Evolutionary conservation across 805 yeast genomes (phyloP).

Genomic region (Candida parachauliodes): DNA sequence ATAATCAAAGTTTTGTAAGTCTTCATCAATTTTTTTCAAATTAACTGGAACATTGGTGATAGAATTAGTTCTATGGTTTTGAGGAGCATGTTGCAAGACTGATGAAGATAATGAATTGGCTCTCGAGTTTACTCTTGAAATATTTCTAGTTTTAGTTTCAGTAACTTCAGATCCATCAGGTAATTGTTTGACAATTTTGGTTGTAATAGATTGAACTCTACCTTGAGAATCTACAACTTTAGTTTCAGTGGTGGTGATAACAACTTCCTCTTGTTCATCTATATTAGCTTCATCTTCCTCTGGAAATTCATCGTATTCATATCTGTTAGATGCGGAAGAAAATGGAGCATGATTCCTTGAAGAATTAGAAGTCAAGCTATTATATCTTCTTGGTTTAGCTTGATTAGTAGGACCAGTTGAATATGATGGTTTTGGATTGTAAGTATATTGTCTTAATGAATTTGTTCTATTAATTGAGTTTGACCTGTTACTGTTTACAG

Average conservation of each 20-base stretch:
- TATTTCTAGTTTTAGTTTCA: constrained; percentile 40
- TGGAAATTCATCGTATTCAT: constrained; percentile 3
- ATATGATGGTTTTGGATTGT: constrained; percentile 39
- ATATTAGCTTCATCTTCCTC: constrained; percentile 7
- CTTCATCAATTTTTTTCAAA: constrained; percentile 40
- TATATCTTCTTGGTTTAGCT: constrained; percentile 16
- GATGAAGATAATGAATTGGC: constrained; percentile 23
- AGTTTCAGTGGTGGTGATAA: constrained; percentile 41
- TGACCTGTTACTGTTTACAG: constrained; percentile 18
- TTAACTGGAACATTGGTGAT: constrained; percentile 16
- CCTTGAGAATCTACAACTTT: constrained; percentile 39
- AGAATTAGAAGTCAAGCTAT: constrained; percentile 15
- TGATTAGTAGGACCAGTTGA: constrained; percentile 20
- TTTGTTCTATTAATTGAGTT: constrained; percentile 28
- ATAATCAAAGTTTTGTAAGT: constrained; percentile 40
- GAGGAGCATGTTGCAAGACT: background rate
- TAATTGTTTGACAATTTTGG: constrained; percentile 32
- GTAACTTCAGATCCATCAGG: constrained; percentile 43
- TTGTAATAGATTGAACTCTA: constrained; percentile 37
- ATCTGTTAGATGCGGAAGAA: background rate
- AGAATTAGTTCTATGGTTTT: constrained; percentile 19
- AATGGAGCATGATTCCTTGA: constrained; percentile 2
- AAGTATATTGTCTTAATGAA: constrained; percentile 33
- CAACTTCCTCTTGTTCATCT: constrained; percentile 20
- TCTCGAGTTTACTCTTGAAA: constrained; percentile 32